A percentile compares a stretch with the other conserved stretches of the same genome.
Conservation (phyloP, 306 rosid genomes). For the Pterocarpus santalinus region DNA sequence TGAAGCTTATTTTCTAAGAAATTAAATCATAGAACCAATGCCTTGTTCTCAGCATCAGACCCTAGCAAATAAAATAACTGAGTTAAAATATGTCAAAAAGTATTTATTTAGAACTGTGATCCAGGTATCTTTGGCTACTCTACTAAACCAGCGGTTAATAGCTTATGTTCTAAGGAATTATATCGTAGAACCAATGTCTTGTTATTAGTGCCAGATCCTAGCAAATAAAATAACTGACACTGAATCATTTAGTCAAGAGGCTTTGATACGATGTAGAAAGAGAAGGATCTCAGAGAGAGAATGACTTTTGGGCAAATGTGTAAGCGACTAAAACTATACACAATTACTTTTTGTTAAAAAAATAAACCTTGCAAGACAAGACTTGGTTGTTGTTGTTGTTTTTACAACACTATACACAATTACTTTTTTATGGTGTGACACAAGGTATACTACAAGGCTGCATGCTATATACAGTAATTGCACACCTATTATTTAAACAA, state of each 20-base stretch:
- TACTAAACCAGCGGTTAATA: no score
- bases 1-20: slow-evolving; percentile 26
- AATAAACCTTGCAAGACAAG: background rate
- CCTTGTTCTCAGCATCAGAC: slow-evolving; percentile 3
- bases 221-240: background rate
- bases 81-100: no score
- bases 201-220: slow-evolving; percentile 3
- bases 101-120: no score
- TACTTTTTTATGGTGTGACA: background rate
- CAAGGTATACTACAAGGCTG: background rate
- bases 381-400: background rate
- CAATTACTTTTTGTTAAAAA: background rate
- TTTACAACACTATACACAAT: background rate
- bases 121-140: no score
- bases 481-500: background rate
- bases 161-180: background rate
- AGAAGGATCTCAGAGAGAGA: background rate
- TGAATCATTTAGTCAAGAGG: background rate
- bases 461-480: background rate
- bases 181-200: slow-evolving; percentile 23
- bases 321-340: background rate
- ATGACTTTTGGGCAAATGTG: background rate
- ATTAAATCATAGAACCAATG: slow-evolving; percentile 14
- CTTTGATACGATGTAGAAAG: no score
- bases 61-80: background rate